A percentile compares a stretch with the other conserved stretches of the same genome.
These are phyloP conservation scores for Cornus florida DNA, from an alignment of 148 eudicot genomes.

Conservation along the genomic window DNA sequence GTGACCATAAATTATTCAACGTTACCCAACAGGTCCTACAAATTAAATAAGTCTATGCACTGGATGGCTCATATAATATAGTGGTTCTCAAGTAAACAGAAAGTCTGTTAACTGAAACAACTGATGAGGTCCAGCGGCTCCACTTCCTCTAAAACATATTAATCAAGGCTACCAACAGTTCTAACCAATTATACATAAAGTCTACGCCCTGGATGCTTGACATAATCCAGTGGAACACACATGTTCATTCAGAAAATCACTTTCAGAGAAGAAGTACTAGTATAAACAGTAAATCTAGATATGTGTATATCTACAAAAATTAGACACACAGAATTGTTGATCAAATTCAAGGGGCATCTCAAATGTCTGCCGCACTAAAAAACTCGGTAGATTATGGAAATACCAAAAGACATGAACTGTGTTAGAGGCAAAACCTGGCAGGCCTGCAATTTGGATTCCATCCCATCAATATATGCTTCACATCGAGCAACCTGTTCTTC, in stretches of 20 bases:
- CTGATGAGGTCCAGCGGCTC: background rate
- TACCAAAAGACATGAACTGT: slow-evolving; percentile 1
- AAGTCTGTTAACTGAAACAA: background rate
- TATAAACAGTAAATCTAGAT: too few relatives aligned
- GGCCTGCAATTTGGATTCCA: slow-evolving; percentile 88
- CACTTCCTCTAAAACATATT: background rate
- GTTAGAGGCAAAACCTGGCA: slow-evolving; percentile 58
- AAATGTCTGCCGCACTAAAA: background rate
- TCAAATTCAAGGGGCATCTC: background rate
- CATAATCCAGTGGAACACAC: background rate
- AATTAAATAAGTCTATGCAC: background rate
- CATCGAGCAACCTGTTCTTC: slow-evolving; percentile 95
- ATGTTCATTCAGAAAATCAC: slow-evolving; percentile 1
- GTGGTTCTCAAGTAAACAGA: too few relatives aligned
- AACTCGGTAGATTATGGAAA: background rate
- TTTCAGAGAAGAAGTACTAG: too few relatives aligned
- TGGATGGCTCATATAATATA: too few relatives aligned
- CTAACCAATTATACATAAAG: background rate
- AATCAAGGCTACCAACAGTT: background rate
- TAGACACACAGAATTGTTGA: background rate
- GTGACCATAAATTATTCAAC: too few relatives aligned
- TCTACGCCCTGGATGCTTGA: background rate
- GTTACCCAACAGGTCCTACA: background rate
- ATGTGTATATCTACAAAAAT: background rate
- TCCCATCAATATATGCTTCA: slow-evolving; percentile 88